Evolutionary conservation across 257 asterid species (phyloP).

Genomic region (Scutellaria barbata): DNA sequence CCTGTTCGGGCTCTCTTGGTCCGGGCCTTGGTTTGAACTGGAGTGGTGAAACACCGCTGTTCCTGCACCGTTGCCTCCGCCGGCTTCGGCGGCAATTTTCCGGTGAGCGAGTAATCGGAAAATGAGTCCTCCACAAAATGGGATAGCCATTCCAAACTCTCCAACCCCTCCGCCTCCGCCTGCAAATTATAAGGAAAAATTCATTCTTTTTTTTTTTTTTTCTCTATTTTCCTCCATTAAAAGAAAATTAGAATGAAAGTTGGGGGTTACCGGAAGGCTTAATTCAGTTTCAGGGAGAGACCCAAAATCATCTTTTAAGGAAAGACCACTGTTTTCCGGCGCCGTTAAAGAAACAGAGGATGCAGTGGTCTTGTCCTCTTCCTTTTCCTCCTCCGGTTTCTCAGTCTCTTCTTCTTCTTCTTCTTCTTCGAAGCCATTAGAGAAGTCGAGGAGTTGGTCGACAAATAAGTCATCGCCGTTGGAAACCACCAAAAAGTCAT

Average conservation of each 20-base stretch:
- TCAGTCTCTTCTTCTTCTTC: slow-evolving; percentile 16
- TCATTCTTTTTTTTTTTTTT: not conserved
- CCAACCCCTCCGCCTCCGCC: slow-evolving; percentile 90
- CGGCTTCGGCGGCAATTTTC: slow-evolving; percentile 48
- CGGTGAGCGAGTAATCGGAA: slow-evolving; percentile 58
- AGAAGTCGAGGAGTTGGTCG: slow-evolving; percentile 55
- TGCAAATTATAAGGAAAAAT: slow-evolving; percentile 25
- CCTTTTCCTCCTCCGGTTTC: slow-evolving; percentile 36
- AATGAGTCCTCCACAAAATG: slow-evolving; percentile 89
- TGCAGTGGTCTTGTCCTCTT: slow-evolving; percentile 34
- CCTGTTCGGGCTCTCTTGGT: slow-evolving; percentile 78
- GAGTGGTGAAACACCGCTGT: slow-evolving; percentile 51
- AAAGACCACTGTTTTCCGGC: slow-evolving; percentile 44
- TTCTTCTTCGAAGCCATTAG: slow-evolving; percentile 43
- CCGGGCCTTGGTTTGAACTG: slow-evolving; percentile 90
- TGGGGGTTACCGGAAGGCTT: slow-evolving; percentile 55
- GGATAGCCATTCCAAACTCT: slow-evolving; percentile 84
- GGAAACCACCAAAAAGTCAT: slow-evolving; percentile 35
- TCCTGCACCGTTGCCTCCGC: slow-evolving; percentile 18
- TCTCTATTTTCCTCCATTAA: too few relatives aligned
- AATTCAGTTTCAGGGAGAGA: slow-evolving; percentile 58
- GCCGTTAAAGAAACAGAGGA: slow-evolving; percentile 28
- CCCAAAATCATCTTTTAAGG: slow-evolving; percentile 54
- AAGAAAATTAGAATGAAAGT: not conserved
- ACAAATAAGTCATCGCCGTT: slow-evolving; percentile 52